A percentile compares a stretch with the other conserved stretches of the same genome.
These are phyloP conservation scores for Cairneyella variabilis DNA, from an alignment of 495 filamentous ascomycete species.

Conservation along the genomic window DNA sequence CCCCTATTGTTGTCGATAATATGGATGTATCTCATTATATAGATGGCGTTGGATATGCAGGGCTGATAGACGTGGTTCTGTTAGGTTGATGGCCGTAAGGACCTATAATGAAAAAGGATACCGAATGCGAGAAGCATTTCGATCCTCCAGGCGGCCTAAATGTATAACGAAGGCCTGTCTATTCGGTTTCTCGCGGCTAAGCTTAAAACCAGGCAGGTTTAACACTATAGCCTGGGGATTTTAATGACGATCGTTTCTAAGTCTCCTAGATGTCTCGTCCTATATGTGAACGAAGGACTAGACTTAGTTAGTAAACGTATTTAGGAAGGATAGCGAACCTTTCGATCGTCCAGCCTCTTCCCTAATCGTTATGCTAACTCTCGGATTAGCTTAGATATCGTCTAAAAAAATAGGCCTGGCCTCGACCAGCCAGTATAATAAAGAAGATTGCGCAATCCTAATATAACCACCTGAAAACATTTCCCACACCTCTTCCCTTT, in stretches of 20 bases:
- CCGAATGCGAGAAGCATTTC: slow-evolving; percentile 1
- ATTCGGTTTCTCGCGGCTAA: slow-evolving; percentile 10
- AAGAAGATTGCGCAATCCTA: not conserved
- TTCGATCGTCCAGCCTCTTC: not conserved
- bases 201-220: slow-evolving; percentile 14
- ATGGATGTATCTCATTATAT: slow-evolving; percentile 1
- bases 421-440: not conserved
- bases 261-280: slow-evolving; percentile 17
- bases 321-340: slow-evolving; percentile 9
- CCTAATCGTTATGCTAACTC: not conserved
- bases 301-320: not conserved
- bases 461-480: not conserved
- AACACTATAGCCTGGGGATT: slow-evolving; percentile 13
- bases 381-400: not conserved
- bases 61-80: not conserved
- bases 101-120: not conserved
- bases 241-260: slow-evolving; percentile 11
- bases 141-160: slow-evolving; percentile 11
- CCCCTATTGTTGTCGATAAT: slow-evolving; percentile 1
- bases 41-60: slow-evolving; percentile 3
- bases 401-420: not conserved
- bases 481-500: not conserved
- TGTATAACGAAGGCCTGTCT: slow-evolving; percentile 8
- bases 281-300: slow-evolving; percentile 11
- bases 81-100: not conserved